Base-by-base conservation (phyloP, 768 basidiomycete species). In the Tulasnella calospora region DNA sequence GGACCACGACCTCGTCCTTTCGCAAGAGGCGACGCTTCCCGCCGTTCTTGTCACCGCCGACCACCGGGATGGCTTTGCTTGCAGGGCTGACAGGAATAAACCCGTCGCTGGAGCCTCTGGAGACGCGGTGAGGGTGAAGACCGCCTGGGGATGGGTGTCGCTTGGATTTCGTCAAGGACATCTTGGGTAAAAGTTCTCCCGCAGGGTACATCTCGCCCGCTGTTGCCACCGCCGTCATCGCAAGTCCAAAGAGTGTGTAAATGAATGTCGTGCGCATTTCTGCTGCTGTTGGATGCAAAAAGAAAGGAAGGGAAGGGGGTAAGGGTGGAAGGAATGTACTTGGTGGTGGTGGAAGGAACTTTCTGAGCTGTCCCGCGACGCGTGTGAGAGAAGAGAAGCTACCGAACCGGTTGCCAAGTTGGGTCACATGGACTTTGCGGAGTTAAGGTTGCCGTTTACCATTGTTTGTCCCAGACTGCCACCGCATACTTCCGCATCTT, bases 381-480 rank as follows among this genome's bases (percentile, higher is more conserved):
- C 5, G 8, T 8, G 57, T 27, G 30, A 13, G 30, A 55, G 51
- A 55, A 61, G 57, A 61, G 57, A 30, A n/a, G 57, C 8, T 30
- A n/a, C 19, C 57, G 23, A 30, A 61, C 19, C 23, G 57, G 57
- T 61, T 61, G 57, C 57, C 21, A 30, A 23, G 51, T 55, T 55
- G 7, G 57, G 57, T 61, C 57, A 61, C 57, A 61, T 61, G 57
- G 57, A 61, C 57, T 61, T 61, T 5, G 57, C 57, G 57, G 57
- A 61, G 57, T 61, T 61, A 61, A 61, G 57, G 57, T 61, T 61
- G 57, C 57, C n/a, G 30, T 61, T 61, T 61, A 30, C 57, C 57
- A n/a, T 61, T 61, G 57, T 61, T 61, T 61, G 57, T 61, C 57
- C 57, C 57, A n/a, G 57, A 61, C 57, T 61, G 57, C 57, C 57